These are phyloP conservation scores for Medicago truncatula DNA, from an alignment of 306 rosid genomes.

Conservation along the genomic window DNA sequence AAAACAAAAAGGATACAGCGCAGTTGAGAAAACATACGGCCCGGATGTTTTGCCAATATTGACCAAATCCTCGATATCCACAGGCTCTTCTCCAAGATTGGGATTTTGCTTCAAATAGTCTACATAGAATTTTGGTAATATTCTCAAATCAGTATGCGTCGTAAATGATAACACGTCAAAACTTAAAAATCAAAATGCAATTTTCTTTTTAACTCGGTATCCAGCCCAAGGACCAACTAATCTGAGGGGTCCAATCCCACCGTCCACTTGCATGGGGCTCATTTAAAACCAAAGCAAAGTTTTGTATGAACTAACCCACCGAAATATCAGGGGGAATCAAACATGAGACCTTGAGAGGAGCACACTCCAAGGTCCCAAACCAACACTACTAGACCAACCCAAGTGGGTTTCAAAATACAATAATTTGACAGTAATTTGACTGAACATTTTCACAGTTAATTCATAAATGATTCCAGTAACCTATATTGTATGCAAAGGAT, in stretches of 20 bases:
- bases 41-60: constrained; percentile 77
- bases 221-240: too few species aligned
- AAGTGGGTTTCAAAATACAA: neutral
- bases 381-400: too few species aligned
- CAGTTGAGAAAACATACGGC: constrained; percentile 68
- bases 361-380: too few species aligned
- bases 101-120: constrained; percentile 75
- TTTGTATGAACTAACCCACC: too few species aligned
- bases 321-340: too few species aligned
- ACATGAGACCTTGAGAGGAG: too few species aligned
- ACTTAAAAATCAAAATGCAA: constrained; percentile 29
- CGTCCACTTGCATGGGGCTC: too few species aligned
- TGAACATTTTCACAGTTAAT: constrained; percentile 33
- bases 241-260: too few species aligned
- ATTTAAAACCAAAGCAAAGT: too few species aligned
- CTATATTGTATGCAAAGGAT: constrained; percentile 7
- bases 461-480: constrained; percentile 28
- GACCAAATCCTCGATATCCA: constrained; percentile 95
- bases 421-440: constrained; percentile 31
- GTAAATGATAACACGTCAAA: constrained; percentile 31
- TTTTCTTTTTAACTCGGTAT: too few species aligned
- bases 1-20: constrained; percentile 26
- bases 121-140: constrained; percentile 49
- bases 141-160: constrained; percentile 40
- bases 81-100: constrained; percentile 89